Conservation (phyloP, 2,329 filamentous ascomycete species). For the Chrysoporthe puriensis region DNA sequence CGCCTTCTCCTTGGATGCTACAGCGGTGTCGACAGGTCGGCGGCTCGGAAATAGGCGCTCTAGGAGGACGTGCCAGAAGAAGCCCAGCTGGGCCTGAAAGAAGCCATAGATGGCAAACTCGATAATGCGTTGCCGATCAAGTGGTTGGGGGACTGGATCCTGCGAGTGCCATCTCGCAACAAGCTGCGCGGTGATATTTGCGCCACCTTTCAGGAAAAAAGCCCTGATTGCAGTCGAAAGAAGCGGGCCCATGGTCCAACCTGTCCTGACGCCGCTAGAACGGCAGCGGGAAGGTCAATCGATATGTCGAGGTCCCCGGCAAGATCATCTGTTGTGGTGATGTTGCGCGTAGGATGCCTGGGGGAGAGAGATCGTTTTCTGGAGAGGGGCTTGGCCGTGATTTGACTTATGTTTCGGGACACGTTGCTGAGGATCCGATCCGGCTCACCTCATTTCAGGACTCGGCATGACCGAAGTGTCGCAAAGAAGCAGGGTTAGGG, state of each 20-base stretch:
- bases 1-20: conserved; percentile 29
- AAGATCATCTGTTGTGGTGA: background rate
- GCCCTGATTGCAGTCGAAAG: conserved; percentile 29
- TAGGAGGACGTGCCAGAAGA: conserved; percentile 34
- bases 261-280: conserved; percentile 7
- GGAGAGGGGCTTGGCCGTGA: background rate
- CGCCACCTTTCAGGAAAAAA: conserved; percentile 29
- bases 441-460: conserved; percentile 1
- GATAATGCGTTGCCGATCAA: conserved; percentile 33
- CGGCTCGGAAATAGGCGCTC: conserved; percentile 34
- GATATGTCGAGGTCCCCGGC: background rate
- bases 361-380: background rate
- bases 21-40: conserved; percentile 11
- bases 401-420: conserved; percentile 4
- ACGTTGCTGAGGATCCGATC: conserved; percentile 9
- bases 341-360: background rate
- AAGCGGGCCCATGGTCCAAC: conserved; percentile 23
- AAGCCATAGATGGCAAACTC: conserved; percentile 36
- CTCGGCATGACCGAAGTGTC: background rate
- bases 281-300: background rate
- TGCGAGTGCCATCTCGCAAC: conserved; percentile 28
- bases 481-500: conserved; percentile 6
- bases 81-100: conserved; percentile 33
- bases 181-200: conserved; percentile 31
- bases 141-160: conserved; percentile 17